phyloP scores from a whole-genome alignment of 805 yeast genomes.

The Lipomyces sp. region DNA sequence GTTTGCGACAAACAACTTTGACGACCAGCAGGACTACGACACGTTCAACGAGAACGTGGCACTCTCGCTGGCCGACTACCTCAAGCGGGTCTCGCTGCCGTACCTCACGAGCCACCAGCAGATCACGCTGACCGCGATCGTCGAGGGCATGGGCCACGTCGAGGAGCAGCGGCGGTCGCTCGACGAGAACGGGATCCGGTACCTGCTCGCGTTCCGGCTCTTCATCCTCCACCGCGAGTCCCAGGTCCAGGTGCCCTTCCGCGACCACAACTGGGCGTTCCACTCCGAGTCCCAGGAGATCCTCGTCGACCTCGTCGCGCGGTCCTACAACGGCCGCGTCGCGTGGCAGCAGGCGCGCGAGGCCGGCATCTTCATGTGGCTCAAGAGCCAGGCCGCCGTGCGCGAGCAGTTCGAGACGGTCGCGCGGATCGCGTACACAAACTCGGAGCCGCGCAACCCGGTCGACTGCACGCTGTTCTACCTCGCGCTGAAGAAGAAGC shows the following conservation, averaged over 20 bases:
- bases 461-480: conserved; percentile 69
- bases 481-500: conserved; percentile 73
- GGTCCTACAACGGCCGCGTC: conserved; percentile 45
- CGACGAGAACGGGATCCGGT: conserved; percentile 68
- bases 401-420: conserved; percentile 57
- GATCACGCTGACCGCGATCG: conserved; percentile 67
- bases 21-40: conserved; percentile 12
- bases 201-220: conserved; percentile 36
- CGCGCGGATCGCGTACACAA: conserved; percentile 69
- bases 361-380: conserved; percentile 73
- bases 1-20: conserved; percentile 4
- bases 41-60: conserved; percentile 46
- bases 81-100: conserved; percentile 67
- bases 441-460: conserved; percentile 62
- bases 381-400: conserved; percentile 44
- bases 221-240: conserved; percentile 48
- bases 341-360: conserved; percentile 60
- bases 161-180: conserved; percentile 43
- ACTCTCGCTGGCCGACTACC: conserved; percentile 52
- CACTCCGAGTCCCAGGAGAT: conserved; percentile 77
- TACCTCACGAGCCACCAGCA: conserved; percentile 89
- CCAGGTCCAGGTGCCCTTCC: conserved; percentile 58
- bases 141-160: conserved; percentile 60
- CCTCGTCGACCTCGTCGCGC: conserved; percentile 50
- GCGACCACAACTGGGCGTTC: conserved; percentile 85